A percentile compares a stretch with the other conserved stretches of the same genome.
Evolutionary conservation across 495 filamentous ascomycete species (phyloP).

Genomic region (Cudoniella acicularis): DNA sequence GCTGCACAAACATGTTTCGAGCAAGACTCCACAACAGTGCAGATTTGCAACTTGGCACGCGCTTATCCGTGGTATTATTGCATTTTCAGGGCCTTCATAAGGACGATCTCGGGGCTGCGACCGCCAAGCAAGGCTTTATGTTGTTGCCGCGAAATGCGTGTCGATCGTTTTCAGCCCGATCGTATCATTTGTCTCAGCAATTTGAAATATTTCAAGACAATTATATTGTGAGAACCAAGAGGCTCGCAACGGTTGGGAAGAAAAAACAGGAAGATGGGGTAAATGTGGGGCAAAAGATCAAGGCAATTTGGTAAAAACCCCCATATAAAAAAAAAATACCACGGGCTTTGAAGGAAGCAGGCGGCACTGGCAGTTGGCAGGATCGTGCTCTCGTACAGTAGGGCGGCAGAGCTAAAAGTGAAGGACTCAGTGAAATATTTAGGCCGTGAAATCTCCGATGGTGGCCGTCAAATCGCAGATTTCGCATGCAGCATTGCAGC

Average conservation of each 20-base stretch:
- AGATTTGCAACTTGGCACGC: neutral
- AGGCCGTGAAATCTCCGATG: neutral
- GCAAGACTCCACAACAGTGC: constrained; percentile 3
- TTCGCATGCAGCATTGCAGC: neutral
- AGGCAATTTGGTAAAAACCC: too few species aligned
- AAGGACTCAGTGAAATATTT: too few species aligned
- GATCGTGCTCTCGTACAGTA: too few species aligned
- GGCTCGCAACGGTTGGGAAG: too few species aligned
- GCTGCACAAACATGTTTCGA: constrained; percentile 12
- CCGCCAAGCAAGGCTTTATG: neutral
- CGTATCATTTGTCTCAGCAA: neutral
- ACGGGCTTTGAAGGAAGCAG: too few species aligned
- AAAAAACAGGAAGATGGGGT: too few species aligned
- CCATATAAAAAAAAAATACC: too few species aligned
- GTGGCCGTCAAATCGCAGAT: neutral
- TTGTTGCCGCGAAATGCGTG: neutral
- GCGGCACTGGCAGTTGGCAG: too few species aligned
- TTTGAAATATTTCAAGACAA: too few species aligned
- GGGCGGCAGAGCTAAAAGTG: too few species aligned
- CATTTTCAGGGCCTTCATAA: neutral
- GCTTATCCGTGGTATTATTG: too few species aligned
- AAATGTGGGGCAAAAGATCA: too few species aligned
- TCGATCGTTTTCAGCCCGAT: neutral
- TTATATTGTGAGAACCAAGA: neutral
- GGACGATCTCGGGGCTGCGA: neutral